Base-by-base conservation (phyloP, 805 yeast species). In the Lipomyces kockii region DNA sequence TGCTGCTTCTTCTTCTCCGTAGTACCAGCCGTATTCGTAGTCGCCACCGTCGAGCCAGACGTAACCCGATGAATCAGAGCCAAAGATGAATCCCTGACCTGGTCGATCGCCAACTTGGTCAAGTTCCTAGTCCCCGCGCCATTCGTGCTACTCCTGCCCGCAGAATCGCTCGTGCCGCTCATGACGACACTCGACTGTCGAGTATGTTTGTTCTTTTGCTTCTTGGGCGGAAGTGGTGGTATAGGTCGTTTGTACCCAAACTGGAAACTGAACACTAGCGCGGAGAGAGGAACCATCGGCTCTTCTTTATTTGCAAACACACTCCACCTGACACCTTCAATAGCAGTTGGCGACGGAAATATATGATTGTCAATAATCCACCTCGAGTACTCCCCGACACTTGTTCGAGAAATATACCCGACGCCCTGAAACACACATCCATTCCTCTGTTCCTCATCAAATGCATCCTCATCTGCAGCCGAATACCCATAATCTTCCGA, bases 341-440 rank as follows among this genome's bases (percentile, higher is more conserved):
- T 46, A 2, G 63, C 35, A 6, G 60, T 22, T 22, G 72, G 72
- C 4, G 72, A 65, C 5, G 72, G 70, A 34, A 67, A 65, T 12
- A 69, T 63, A 37, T 69, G 72, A 53, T 69, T 69, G 60, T 69
- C 72, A 17, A 69, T 46, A 11, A 69, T 32, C 72, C 72, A 69
- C 5, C 72, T 56, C 17, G 64, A 55, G 43, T 69, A 69, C 55
- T 69, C 72, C 17, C 71, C 67, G 14, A 69, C 54, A 5, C 66
- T 57, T n/a, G 72, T 59, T 20, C 63, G 56, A 3, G 72, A 67
- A 14, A 69, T 54, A 56, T 66, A 69, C 32, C 72, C 72, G 2
- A 54, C 61, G 11, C 72, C 72, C 7, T 67, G 71, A 46, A 69
- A 69, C 7, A 69, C 64, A 34, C 72, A 69, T 25, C 72, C 72